A percentile compares a stretch with the other conserved stretches of the same genome.
These are phyloP conservation scores for Aureobasidium sp. DNA, from an alignment of 2,329 filamentous ascomycete genomes.

Conservation along the genomic window DNA sequence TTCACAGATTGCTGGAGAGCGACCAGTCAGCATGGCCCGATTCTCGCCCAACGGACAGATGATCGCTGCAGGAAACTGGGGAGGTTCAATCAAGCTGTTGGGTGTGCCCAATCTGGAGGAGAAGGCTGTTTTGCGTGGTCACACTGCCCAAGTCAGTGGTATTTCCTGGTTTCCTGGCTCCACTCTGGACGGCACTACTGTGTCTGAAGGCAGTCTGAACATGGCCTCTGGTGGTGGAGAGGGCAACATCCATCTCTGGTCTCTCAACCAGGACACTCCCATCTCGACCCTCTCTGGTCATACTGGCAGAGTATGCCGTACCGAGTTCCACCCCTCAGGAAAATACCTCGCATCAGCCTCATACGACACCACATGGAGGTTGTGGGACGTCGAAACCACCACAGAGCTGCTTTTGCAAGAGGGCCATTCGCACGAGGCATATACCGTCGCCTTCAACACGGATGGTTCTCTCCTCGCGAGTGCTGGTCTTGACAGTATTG, in stretches of 20 bases:
- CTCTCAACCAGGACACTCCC: slow-evolving; percentile 75
- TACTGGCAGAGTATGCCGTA: slow-evolving; percentile 75
- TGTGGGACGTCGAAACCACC: slow-evolving; percentile 87
- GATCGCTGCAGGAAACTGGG: slow-evolving; percentile 88
- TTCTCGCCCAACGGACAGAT: slow-evolving; percentile 79
- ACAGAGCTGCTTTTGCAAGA: slow-evolving; percentile 83
- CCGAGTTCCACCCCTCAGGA: slow-evolving; percentile 91
- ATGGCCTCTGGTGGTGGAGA: slow-evolving; percentile 87
- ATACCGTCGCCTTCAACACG: slow-evolving; percentile 77
- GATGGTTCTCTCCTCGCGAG: slow-evolving; percentile 87
- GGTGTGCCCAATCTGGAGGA: slow-evolving; percentile 74
- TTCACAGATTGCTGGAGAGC: slow-evolving; percentile 83
- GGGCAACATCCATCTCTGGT: slow-evolving; percentile 84
- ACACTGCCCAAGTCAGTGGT: slow-evolving; percentile 82
- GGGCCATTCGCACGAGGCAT: slow-evolving; percentile 90
- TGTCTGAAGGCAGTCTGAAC: slow-evolving; percentile 65
- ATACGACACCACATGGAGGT: slow-evolving; percentile 90
- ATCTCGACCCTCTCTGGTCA: slow-evolving; percentile 76
- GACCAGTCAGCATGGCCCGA: slow-evolving; percentile 83
- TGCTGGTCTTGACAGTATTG: slow-evolving; percentile 90
- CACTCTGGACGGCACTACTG: slow-evolving; percentile 59
- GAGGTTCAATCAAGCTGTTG: slow-evolving; percentile 77
- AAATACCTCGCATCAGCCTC: slow-evolving; percentile 85
- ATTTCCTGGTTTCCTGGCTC: slow-evolving; percentile 83
- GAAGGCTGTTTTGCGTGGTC: slow-evolving; percentile 67